Evolutionary conservation across 179 eudicot species (phyloP).

Genomic region (Beta corolliflora): DNA sequence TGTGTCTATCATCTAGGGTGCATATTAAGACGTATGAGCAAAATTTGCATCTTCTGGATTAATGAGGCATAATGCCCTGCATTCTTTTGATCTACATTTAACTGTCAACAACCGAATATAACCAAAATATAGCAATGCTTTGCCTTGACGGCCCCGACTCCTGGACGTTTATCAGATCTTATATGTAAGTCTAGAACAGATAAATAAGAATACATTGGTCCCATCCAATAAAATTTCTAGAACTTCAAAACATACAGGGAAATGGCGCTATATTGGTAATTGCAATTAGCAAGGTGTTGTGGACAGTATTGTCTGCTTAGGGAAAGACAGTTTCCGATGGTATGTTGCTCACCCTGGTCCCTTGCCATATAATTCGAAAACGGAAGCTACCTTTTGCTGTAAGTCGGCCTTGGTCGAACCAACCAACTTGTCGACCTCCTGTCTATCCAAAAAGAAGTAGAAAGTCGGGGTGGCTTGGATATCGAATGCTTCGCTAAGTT

Average conservation of each 20-base stretch:
- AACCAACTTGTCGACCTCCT: neutral
- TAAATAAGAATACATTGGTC: too few species aligned
- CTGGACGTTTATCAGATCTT: too few species aligned
- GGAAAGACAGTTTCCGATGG: neutral
- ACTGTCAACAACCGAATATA: too few species aligned
- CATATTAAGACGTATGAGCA: too few species aligned
- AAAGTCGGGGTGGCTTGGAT: slow-evolving; percentile 15
- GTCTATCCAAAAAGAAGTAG: slow-evolving; percentile 8
- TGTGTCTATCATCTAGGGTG: neutral
- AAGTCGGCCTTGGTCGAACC: slow-evolving; percentile 9
- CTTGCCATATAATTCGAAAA: neutral
- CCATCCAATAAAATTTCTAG: too few species aligned
- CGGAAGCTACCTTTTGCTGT: slow-evolving; percentile 1
- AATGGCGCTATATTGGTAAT: neutral
- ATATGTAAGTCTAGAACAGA: too few species aligned
- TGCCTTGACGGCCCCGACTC: too few species aligned
- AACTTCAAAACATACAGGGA: neutral
- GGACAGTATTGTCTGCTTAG: neutral
- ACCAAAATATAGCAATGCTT: too few species aligned
- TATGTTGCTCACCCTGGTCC: neutral
- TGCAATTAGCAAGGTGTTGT: neutral
- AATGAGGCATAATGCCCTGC: too few species aligned
- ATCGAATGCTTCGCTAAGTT: neutral
- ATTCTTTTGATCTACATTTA: too few species aligned
- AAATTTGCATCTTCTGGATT: too few species aligned